These are phyloP conservation scores for Lentinula novae-zelandiae DNA, from an alignment of 1,284 basidiomycete species.

Conservation along the genomic window DNA sequence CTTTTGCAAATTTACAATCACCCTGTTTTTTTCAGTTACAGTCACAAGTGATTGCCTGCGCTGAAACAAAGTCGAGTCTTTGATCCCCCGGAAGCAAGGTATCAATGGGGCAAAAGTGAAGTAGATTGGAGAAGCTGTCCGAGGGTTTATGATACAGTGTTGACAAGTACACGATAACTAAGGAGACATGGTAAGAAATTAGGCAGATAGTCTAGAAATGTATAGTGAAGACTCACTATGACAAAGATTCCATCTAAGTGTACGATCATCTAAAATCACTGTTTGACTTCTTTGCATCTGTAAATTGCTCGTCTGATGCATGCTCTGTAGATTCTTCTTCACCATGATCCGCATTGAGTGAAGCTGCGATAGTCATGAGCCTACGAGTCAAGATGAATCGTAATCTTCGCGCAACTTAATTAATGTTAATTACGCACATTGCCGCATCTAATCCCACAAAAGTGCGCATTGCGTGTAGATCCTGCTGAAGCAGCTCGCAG, in stretches of 20 bases:
- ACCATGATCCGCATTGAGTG: slow-evolving; percentile 41
- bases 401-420: neutral
- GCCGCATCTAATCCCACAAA: slow-evolving; percentile 71
- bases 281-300: neutral
- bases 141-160: neutral
- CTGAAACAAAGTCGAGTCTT: no score
- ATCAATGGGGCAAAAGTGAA: no score
- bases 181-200: no score
- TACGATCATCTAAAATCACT: neutral
- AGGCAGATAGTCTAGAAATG: neutral
- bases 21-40: no score
- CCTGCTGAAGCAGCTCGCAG: slow-evolving; percentile 65
- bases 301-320: neutral
- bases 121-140: no score
- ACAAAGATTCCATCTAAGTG: neutral
- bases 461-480: slow-evolving; percentile 67
- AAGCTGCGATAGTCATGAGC: slow-evolving; percentile 62
- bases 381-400: slow-evolving; percentile 26
- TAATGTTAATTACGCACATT: slow-evolving; percentile 43
- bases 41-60: no score
- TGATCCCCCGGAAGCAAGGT: no score
- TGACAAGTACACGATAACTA: no score
- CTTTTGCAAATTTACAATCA: no score
- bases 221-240: neutral
- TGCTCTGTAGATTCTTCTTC: slow-evolving; percentile 27